Evolutionary conservation across 306 rosid genomes (phyloP), one percentile per base, ranked within the genome.

Genomic region (Comarum palustre): DNA sequence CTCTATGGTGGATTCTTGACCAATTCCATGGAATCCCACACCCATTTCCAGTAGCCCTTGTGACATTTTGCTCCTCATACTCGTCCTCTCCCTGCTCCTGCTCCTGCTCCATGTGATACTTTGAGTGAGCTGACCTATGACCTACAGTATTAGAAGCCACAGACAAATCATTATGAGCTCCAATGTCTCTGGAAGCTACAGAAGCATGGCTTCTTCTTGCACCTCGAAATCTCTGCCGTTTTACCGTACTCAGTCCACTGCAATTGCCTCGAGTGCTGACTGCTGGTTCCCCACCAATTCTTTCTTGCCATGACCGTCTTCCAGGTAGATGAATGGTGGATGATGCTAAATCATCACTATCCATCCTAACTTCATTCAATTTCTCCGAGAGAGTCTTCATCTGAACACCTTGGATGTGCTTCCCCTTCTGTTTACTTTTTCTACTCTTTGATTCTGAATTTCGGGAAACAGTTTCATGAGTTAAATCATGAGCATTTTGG

Each of bases 1-100:
- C 93, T 73, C 99, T 85, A 55, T 91, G 84, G 82, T 95, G 99
- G 85, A 95, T 95, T 77, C 92, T 87, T 58, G 99, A 95, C 99
- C 99, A 95, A 80, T 91, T 95, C 96, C 96, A 95, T 13, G 97
- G 99, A 79, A 95, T 85, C 61, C 99, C 99, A 75, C 99, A 95
- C 58, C 97, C 96, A 73, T 95, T 95, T 79, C 82, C 81, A 29
- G 99, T 96, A 64, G 92, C 97, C 60, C 89, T 86, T 16, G 87
- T 86, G 77, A 95, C 87, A 82, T 90, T 91, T 72, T 80, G 86
- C 50, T 82, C 86, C 6, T 34, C 87, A 50, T 74, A 82, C 31
- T 79, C 91, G 27, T 79, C 86, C 27, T 83, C 87, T 54, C 77
- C 89, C 77, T 81, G 96, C 80, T 89, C 99, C 46, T 82, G 96